These are phyloP conservation scores for Zygotorulaspora sp. DNA, from an alignment of 805 yeast species.

Conservation along the genomic window DNA sequence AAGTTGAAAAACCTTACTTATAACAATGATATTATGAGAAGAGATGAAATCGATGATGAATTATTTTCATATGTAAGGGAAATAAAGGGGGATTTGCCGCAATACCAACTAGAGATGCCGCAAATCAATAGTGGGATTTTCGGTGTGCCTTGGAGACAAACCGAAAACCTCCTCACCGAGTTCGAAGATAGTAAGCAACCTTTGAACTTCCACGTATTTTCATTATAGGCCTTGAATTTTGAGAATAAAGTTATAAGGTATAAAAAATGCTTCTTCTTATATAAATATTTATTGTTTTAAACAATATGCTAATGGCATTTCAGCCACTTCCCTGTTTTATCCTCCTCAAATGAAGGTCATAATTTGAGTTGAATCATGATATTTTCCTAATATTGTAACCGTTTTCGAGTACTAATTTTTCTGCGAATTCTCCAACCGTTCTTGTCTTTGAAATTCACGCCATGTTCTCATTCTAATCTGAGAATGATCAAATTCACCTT, in stretches of 20 bases:
- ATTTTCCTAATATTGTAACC: too few relatives aligned
- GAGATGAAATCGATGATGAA: constrained; percentile 5
- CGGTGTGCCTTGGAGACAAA: constrained; percentile 70
- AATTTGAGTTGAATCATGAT: too few relatives aligned
- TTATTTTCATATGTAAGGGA: constrained; percentile 5
- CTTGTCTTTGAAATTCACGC: constrained; percentile 52
- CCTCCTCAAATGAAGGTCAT: too few relatives aligned
- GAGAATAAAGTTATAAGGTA: too few relatives aligned
- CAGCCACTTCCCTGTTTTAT: too few relatives aligned
- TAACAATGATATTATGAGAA: constrained; percentile 4
- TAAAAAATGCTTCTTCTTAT: too few relatives aligned
- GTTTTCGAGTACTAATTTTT: too few relatives aligned
- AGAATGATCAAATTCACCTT: constrained; percentile 89
- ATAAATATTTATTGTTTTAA: constrained; percentile 1
- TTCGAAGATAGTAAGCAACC: constrained; percentile 2
- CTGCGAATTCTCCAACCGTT: constrained; percentile 1
- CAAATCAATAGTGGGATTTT: constrained; percentile 78
- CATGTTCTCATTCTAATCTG: constrained; percentile 87
- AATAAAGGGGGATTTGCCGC: constrained; percentile 8
- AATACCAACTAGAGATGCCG: constrained; percentile 53
- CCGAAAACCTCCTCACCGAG: constrained; percentile 47
- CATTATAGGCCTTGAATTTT: too few relatives aligned
- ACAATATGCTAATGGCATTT: background rate
- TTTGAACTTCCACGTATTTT: constrained; percentile 6
- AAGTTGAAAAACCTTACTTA: constrained; percentile 3